A percentile compares a stretch with the other conserved stretches of the same genome.
phyloP scores from a whole-genome alignment of 768 basidiomycete species.

The Leccinum ochraceum region DNA sequence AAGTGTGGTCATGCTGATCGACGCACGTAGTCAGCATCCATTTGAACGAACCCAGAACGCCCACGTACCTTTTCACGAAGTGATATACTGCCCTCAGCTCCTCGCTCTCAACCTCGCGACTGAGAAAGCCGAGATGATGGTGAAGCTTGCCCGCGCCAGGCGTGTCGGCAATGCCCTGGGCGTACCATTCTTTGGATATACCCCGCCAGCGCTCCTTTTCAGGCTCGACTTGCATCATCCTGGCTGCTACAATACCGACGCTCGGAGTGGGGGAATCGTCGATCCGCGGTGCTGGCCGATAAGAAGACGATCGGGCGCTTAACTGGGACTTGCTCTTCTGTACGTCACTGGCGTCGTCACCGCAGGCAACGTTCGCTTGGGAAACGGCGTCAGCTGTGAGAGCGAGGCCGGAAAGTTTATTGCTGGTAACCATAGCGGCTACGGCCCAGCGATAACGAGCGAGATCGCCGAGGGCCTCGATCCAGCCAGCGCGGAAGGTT shows the following conservation, averaged over 20 bases:
- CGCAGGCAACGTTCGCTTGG: constrained; percentile 40
- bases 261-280: constrained; percentile 71
- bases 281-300: constrained; percentile 53
- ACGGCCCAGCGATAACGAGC: constrained; percentile 95
- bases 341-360: constrained; percentile 20
- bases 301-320: constrained; percentile 38
- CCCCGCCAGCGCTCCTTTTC: constrained; percentile 91
- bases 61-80: constrained; percentile 84
- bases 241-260: constrained; percentile 83
- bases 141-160: constrained; percentile 96
- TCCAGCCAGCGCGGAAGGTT: constrained; percentile 80
- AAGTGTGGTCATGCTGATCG: constrained; percentile 79
- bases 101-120: constrained; percentile 78
- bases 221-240: constrained; percentile 81
- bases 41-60: not conserved
- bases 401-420: constrained; percentile 39
- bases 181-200: constrained; percentile 94
- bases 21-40: constrained; percentile 8
- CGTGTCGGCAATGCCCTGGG: constrained; percentile 78
- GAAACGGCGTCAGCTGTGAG: constrained; percentile 61
- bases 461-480: constrained; percentile 95
- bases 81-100: constrained; percentile 89
- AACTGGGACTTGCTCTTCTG: constrained; percentile 40
- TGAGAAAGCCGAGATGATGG: constrained; percentile 88
- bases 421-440: constrained; percentile 75